A percentile compares a stretch with the other conserved stretches of the same genome.
Conservation (phyloP, 2,329 filamentous ascomycete species). For the Aspergillus proliferans region DNA sequence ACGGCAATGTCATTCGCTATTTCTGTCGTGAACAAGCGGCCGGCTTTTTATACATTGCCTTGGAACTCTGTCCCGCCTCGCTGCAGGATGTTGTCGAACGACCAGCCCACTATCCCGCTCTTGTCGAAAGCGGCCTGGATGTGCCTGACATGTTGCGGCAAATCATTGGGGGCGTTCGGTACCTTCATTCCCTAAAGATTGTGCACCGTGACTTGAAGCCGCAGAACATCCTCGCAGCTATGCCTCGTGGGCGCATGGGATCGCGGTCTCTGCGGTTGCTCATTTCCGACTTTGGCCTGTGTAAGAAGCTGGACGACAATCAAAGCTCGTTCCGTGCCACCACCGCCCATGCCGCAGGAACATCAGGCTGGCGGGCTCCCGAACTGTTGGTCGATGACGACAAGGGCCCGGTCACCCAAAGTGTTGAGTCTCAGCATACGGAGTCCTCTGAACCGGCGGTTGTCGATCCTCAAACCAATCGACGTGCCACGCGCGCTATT, state of each 20-base stretch:
- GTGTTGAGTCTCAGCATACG: slow-evolving; percentile 31
- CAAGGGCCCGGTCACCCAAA: slow-evolving; percentile 37
- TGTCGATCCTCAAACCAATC: slow-evolving; percentile 52
- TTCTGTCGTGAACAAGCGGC: slow-evolving; percentile 84
- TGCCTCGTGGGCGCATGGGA: slow-evolving; percentile 45
- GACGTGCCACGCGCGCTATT: slow-evolving; percentile 87
- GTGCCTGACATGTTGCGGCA: slow-evolving; percentile 77
- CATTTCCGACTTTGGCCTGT: slow-evolving; percentile 95
- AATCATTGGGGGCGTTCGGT: slow-evolving; percentile 79
- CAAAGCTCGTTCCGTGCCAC: slow-evolving; percentile 93
- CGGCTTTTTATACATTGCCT: slow-evolving; percentile 90
- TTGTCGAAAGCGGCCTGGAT: slow-evolving; percentile 63
- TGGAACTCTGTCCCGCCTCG: slow-evolving; percentile 90
- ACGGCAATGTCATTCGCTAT: slow-evolving; percentile 94
- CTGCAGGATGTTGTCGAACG: slow-evolving; percentile 85
- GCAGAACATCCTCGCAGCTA: slow-evolving; percentile 86
- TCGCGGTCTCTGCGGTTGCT: slow-evolving; percentile 72
- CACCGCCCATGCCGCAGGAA: slow-evolving; percentile 86
- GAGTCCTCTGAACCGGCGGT: slow-evolving; percentile 47
- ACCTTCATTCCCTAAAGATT: slow-evolving; percentile 85
- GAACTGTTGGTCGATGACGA: slow-evolving; percentile 83
- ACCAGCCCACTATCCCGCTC: slow-evolving; percentile 57
- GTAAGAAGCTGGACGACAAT: slow-evolving; percentile 91
- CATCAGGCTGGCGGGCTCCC: slow-evolving; percentile 91
- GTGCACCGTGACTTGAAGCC: slow-evolving; percentile 97